A percentile compares a stretch with the other conserved stretches of the same genome.
Conservation (phyloP, 2,329 filamentous ascomycete species). For the Neurospora sp. region DNA sequence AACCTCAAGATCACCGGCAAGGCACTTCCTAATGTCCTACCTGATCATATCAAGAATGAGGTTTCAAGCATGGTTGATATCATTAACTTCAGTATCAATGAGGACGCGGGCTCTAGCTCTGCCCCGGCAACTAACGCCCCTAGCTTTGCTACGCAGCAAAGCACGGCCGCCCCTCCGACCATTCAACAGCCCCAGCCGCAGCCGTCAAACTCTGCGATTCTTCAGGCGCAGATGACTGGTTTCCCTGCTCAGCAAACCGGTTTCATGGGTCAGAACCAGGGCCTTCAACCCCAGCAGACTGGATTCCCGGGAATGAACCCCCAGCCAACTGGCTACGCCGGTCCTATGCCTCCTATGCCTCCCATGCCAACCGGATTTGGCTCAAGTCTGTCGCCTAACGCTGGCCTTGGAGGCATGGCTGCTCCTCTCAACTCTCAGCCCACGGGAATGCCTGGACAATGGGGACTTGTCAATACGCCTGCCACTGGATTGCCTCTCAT, state of each 20-base stretch:
- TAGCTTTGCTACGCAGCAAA: conserved; percentile 50
- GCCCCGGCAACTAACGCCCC: conserved; percentile 54
- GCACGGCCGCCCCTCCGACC: conserved; percentile 38
- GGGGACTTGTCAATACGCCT: conserved; percentile 96
- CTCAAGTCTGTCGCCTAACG: conserved; percentile 39
- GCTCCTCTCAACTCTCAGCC: conserved; percentile 80
- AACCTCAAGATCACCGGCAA: conserved; percentile 88
- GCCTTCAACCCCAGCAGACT: conserved; percentile 58
- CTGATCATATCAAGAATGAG: conserved; percentile 86
- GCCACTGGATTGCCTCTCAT: conserved; percentile 86
- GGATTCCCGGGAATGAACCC: conserved; percentile 62
- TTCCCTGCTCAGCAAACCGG: conserved; percentile 50
- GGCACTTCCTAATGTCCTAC: conserved; percentile 61
- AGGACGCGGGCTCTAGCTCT: conserved; percentile 50
- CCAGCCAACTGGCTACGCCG: conserved; percentile 70
- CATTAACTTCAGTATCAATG: conserved; percentile 85
- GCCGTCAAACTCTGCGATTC: conserved; percentile 57
- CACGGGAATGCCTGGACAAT: conserved; percentile 86
- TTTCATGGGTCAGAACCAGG: conserved; percentile 47
- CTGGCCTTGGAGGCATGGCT: conserved; percentile 51
- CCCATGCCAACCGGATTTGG: conserved; percentile 57
- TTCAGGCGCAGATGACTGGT: conserved; percentile 60
- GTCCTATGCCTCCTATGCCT: conserved; percentile 78
- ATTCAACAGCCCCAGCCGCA: conserved; percentile 67
- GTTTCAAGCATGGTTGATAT: conserved; percentile 99